Base-by-base conservation (phyloP, 2,329 filamentous ascomycete genomes). In the Stenocarpella maydis region DNA sequence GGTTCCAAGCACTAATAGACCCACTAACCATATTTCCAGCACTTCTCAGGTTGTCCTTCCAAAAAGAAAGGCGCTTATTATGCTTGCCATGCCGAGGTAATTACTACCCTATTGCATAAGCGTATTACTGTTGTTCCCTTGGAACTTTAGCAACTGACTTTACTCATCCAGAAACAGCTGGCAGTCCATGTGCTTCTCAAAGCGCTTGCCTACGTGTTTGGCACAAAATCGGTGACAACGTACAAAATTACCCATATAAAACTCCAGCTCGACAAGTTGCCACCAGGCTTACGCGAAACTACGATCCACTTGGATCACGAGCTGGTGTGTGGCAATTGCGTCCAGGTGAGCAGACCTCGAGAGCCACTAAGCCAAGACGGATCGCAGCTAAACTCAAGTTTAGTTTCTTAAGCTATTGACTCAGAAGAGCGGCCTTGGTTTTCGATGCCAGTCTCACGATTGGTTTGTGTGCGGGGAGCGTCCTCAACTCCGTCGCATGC, bases 51-150 rank as follows among this genome's bases (percentile, higher is more conserved):
- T 1, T 26, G 1, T 1, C 31, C 41, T 17, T 4, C 21, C 14
- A 41, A 58, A 7, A 37, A 58, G 14, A 28, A 6, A 12, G 67
- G 67, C 1, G 41, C 31, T 1, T 69, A 10, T 17, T 1, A 31
- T 8, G 26, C 60, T 1, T 69, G 39, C 14, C 67, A 69, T 3
- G 10, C 58, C 1, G 67, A 69, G 37, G 54, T 58, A 69, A 39
- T 37, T 58, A 43, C 26, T n/a, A 17, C 8, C 8, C 12, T 50
- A 7, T 24, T 3, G 2, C 3, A 17, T 28, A 21, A 19, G 7
- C 26, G 10, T 45, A 8, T 10, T 21, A n/a, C n/a, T n/a, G n/a
- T n/a, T n/a, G 8, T 21, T 21, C 7, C 15, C 21, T 8, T 24
- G 15, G 6, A 24, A 50, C 4, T 26, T 3, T 24, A 8, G 10